Evolutionary conservation across 1,284 basidiomycete species (phyloP).

Genomic region (Papiliotrema nemorosa): DNA sequence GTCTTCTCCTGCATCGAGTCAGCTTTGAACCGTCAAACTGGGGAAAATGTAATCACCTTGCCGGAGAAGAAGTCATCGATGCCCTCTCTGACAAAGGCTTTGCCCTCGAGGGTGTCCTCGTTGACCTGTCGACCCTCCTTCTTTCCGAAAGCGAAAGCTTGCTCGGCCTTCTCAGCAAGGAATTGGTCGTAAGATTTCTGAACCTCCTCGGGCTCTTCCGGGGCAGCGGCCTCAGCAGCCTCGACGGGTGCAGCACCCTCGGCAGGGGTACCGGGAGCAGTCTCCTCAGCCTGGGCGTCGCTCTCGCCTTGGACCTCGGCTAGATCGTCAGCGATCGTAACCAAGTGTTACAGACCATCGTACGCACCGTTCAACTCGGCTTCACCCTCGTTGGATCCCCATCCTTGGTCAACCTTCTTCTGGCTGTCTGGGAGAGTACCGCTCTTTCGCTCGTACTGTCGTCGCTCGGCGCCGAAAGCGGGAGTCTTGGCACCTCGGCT

Average conservation of each 20-base stretch:
- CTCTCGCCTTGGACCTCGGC: conserved; percentile 52
- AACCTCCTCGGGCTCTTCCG: conserved; percentile 87
- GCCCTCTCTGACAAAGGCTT: conserved; percentile 43
- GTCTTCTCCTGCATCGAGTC: conserved; percentile 26
- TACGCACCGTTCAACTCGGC: conserved; percentile 64
- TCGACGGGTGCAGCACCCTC: conserved; percentile 31
- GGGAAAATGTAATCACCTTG: conserved; percentile 30
- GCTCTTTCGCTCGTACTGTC: conserved; percentile 41
- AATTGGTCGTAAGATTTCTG: conserved; percentile 57
- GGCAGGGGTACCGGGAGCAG: conserved; percentile 35
- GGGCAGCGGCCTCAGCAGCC: conserved; percentile 27
- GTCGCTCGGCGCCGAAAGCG: conserved; percentile 33
- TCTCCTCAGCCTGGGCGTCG: conserved; percentile 50
- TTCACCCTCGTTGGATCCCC: conserved; percentile 82
- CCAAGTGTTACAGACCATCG: neutral
- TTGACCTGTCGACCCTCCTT: conserved; percentile 31
- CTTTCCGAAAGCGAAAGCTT: conserved; percentile 37
- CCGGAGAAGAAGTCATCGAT: conserved; percentile 48
- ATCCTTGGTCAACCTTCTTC: conserved; percentile 86
- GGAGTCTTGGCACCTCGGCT: conserved; percentile 29
- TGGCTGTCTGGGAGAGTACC: conserved; percentile 64
- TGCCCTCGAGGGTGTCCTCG: conserved; percentile 27
- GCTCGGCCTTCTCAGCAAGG: conserved; percentile 47
- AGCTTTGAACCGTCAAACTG: neutral
- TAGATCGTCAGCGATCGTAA: conserved; percentile 4